A percentile compares a stretch with the other conserved stretches of the same genome.
phyloP scores from a whole-genome alignment of 148 eudicot genomes.

The Rhododendron henanense region DNA sequence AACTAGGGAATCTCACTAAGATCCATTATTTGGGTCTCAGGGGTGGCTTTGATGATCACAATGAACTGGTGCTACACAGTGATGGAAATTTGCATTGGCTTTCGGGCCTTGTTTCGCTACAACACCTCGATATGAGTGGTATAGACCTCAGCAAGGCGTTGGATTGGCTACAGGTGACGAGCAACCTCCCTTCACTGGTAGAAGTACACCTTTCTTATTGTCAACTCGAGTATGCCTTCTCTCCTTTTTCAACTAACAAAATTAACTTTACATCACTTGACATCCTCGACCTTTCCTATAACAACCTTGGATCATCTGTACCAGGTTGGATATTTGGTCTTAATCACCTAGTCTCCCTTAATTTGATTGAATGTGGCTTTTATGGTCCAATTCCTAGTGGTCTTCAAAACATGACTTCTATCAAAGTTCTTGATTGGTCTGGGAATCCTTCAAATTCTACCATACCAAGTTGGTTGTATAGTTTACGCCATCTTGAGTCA shows the following conservation, averaged over 20 bases:
- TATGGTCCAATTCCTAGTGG: neutral
- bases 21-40: neutral
- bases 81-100: neutral
- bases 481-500: neutral
- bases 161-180: neutral
- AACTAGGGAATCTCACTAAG: constrained; percentile 14
- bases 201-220: too few species aligned
- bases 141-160: neutral
- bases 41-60: too few species aligned
- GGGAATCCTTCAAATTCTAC: neutral
- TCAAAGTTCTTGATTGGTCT: neutral
- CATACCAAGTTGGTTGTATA: neutral
- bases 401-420: neutral
- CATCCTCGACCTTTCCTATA: neutral
- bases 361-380: neutral
- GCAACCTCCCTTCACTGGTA: neutral
- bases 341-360: neutral
- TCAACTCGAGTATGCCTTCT: neutral
- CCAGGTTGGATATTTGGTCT: neutral
- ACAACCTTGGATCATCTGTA: too few species aligned
- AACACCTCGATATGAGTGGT: neutral
- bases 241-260: neutral
- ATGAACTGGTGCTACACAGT: too few species aligned
- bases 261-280: neutral
- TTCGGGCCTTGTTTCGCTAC: neutral